phyloP scores from a whole-genome alignment of 805 yeast genomes.

The Starmerella asiatica region DNA sequence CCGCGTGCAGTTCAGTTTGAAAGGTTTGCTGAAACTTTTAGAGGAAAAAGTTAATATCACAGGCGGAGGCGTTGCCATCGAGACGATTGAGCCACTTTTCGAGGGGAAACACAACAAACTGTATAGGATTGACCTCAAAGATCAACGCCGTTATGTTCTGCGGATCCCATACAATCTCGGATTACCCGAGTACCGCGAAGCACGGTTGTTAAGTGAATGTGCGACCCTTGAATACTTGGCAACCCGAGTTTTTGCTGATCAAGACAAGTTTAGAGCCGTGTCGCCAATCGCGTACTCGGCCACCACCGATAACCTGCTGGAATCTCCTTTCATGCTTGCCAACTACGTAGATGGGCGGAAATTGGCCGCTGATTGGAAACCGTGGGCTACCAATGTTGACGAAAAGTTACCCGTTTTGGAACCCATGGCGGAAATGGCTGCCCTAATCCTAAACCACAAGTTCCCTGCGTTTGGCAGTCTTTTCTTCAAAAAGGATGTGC shows the following conservation, averaged over 20 bases:
- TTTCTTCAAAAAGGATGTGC: slow-evolving; percentile 54
- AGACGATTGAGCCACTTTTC: slow-evolving; percentile 68
- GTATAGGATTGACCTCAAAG: slow-evolving; percentile 55
- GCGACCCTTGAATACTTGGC: slow-evolving; percentile 81
- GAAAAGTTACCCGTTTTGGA: slow-evolving; percentile 42
- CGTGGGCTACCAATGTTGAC: slow-evolving; percentile 48
- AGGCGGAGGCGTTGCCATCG: slow-evolving; percentile 34
- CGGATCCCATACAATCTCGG: slow-evolving; percentile 81
- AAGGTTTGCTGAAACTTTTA: slow-evolving; percentile 44
- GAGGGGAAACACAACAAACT: slow-evolving; percentile 92
- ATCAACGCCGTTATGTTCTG: slow-evolving; percentile 50
- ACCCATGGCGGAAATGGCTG: slow-evolving; percentile 59
- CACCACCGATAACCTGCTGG: slow-evolving; percentile 47
- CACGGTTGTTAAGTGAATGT: slow-evolving; percentile 69
- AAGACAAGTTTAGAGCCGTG: slow-evolving; percentile 32
- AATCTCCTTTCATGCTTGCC: slow-evolving; percentile 66
- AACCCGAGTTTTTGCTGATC: slow-evolving; percentile 31
- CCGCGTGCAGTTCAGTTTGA: slow-evolving; percentile 66
- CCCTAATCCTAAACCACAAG: slow-evolving; percentile 38
- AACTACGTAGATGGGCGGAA: slow-evolving; percentile 69
- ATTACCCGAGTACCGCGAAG: slow-evolving; percentile 39
- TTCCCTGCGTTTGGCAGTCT: slow-evolving; percentile 72
- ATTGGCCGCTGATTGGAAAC: slow-evolving; percentile 85
- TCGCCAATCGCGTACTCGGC: slow-evolving; percentile 44
- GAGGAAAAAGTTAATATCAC: slow-evolving; percentile 22